A percentile compares a stretch with the other conserved stretches of the same genome.
Evolutionary conservation across 163 green algal species (phyloP).

Genomic region (Scenedesmus sp.): DNA sequence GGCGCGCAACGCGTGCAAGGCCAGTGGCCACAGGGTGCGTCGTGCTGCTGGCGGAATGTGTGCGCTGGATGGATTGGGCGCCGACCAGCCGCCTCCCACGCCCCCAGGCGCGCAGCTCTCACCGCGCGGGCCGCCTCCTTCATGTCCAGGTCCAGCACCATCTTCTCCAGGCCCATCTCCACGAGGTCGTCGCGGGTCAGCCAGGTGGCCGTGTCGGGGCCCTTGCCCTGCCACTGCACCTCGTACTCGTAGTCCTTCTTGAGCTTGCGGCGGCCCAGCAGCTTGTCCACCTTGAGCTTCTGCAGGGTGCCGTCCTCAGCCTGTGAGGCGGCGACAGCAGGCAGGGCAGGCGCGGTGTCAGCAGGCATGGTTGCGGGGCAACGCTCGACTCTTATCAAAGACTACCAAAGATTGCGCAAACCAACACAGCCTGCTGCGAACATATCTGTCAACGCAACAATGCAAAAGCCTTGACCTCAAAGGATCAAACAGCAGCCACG

Average conservation of each 20-base stretch:
- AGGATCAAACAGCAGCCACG: too few relatives aligned
- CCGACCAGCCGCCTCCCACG: too few relatives aligned
- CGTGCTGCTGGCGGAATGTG: too few relatives aligned
- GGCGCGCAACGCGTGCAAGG: too few relatives aligned
- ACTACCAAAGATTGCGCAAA: too few relatives aligned
- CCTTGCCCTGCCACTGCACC: conserved; percentile 69
- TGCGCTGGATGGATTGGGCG: too few relatives aligned
- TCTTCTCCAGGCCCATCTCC: conserved; percentile 91
- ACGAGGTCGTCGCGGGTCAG: conserved; percentile 76
- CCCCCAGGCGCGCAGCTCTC: neutral
- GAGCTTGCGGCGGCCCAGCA: conserved; percentile 85
- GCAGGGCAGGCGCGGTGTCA: too few relatives aligned
- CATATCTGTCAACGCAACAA: neutral
- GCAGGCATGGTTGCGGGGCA: too few relatives aligned
- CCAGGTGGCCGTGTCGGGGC: conserved; percentile 80
- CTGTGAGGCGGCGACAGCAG: neutral
- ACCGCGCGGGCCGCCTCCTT: conserved; percentile 84
- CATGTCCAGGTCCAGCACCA: conserved; percentile 89
- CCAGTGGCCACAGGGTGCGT: too few relatives aligned
- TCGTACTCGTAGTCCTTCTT: conserved; percentile 97
- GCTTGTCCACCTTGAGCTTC: conserved; percentile 85
- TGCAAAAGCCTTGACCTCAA: too few relatives aligned
- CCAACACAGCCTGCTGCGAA: neutral
- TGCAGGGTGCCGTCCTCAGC: conserved; percentile 67
- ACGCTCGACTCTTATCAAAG: too few relatives aligned